These are phyloP conservation scores for Elsinoe perseae DNA, from an alignment of 2,329 filamentous ascomycete species.

Conservation along the genomic window DNA sequence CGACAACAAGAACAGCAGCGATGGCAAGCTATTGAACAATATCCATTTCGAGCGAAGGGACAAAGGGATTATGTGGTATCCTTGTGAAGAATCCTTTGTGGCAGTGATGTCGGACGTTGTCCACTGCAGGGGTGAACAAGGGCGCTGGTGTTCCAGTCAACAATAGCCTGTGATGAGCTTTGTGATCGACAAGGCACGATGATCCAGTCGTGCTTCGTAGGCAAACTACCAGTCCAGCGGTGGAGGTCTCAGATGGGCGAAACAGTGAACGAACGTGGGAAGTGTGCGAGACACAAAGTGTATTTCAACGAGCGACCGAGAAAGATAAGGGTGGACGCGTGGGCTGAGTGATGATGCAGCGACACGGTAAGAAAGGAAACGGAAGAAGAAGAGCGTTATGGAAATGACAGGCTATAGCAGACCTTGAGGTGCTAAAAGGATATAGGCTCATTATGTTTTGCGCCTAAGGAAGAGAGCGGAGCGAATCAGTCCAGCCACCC, in stretches of 20 bases:
- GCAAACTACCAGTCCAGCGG: conserved; percentile 6
- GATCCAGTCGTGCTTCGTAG: neutral
- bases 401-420: conserved; percentile 14
- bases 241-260: neutral
- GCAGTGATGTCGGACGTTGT: conserved; percentile 9
- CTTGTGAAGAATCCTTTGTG: conserved; percentile 5
- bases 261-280: conserved; percentile 3
- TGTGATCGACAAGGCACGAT: conserved; percentile 6
- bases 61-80: conserved; percentile 1
- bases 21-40: conserved; percentile 3
- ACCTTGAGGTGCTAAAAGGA: conserved; percentile 4
- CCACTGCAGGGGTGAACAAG: neutral
- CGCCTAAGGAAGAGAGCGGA: neutral
- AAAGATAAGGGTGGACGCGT: conserved; percentile 10
- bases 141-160: conserved; percentile 14
- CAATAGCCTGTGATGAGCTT: neutral
- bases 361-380: neutral
- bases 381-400: conserved; percentile 13
- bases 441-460: conserved; percentile 13
- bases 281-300: conserved; percentile 13
- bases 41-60: conserved; percentile 5
- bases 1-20: conserved; percentile 7
- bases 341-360: conserved; percentile 1
- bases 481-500: conserved; percentile 14
- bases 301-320: conserved; percentile 7